Evolutionary conservation across 805 yeast genomes (phyloP).

Genomic region (Metschnikowia cerradonensis): DNA sequence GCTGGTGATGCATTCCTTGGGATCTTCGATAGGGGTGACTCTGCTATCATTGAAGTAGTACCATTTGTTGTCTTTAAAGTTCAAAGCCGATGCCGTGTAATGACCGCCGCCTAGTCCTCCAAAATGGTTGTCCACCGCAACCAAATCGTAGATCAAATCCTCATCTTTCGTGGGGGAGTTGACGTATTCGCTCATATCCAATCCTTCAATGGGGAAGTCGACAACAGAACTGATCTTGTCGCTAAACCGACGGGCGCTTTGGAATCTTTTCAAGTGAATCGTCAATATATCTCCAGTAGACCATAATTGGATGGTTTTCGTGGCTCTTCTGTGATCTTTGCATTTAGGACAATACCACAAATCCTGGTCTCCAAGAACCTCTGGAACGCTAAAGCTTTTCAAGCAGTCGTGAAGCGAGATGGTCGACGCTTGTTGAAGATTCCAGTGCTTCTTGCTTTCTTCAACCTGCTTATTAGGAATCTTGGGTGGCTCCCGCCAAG

Average conservation of each 20-base stretch:
- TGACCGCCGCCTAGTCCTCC: constrained; percentile 98
- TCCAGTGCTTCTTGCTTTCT: constrained; percentile 34
- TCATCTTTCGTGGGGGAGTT: constrained; percentile 23
- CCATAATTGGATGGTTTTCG: constrained; percentile 90
- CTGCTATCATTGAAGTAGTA: constrained; percentile 85
- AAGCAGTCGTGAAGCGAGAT: constrained; percentile 66
- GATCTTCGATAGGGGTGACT: constrained; percentile 54
- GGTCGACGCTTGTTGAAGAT: constrained; percentile 43
- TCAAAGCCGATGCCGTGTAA: constrained; percentile 85
- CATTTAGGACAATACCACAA: constrained; percentile 93
- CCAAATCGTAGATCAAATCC: constrained; percentile 64
- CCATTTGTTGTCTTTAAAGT: constrained; percentile 75
- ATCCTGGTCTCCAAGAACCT: constrained; percentile 82
- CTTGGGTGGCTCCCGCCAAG: constrained; percentile 46
- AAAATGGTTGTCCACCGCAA: constrained; percentile 92
- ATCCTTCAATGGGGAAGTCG: constrained; percentile 79
- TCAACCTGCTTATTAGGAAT: constrained; percentile 55
- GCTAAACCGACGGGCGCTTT: constrained; percentile 76
- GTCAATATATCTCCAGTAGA: constrained; percentile 87
- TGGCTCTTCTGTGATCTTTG: constrained; percentile 84
- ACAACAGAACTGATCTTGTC: constrained; percentile 86
- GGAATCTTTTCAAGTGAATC: constrained; percentile 86
- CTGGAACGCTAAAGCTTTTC: constrained; percentile 70
- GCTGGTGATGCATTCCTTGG: constrained; percentile 59
- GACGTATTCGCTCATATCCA: constrained; percentile 67